Evolutionary conservation across 306 rosid genomes (phyloP).

Genomic region (Glycine soja): DNA sequence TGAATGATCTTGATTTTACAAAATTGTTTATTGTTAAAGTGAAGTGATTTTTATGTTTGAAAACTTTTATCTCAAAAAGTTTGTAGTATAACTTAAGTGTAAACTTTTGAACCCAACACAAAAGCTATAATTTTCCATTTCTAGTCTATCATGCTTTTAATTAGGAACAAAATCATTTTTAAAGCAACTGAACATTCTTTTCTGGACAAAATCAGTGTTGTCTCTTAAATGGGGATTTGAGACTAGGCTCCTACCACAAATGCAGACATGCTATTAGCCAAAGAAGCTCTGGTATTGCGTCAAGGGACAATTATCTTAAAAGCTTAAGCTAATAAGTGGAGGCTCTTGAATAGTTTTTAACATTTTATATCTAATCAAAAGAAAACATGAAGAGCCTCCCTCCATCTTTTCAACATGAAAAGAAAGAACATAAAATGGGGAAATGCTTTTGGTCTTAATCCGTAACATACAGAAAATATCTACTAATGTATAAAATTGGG

Average conservation of each 20-base stretch:
- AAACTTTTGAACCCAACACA: background rate
- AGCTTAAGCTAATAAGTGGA: background rate
- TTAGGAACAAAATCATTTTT: background rate
- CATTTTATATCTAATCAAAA: slow-evolving; percentile 9
- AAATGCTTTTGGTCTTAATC: slow-evolving; percentile 11
- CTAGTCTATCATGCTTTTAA: background rate
- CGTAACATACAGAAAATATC: background rate
- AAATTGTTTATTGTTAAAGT: background rate
- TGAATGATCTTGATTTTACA: background rate
- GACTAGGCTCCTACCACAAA: background rate
- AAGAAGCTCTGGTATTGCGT: background rate
- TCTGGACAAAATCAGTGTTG: background rate
- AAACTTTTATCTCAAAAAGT: background rate
- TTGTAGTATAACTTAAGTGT: background rate
- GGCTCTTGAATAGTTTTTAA: background rate
- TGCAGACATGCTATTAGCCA: slow-evolving; percentile 1
- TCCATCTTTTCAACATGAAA: slow-evolving; percentile 5
- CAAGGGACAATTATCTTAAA: background rate
- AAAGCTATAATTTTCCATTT: background rate
- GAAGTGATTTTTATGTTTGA: background rate
- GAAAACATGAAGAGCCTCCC: background rate
- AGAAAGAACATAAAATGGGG: slow-evolving; percentile 15
- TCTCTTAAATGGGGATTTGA: background rate
- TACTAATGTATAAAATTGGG: background rate
- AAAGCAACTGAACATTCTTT: background rate